phyloP scores from a whole-genome alignment of 208 protist genomes.

The Leishmania tropica region DNA sequence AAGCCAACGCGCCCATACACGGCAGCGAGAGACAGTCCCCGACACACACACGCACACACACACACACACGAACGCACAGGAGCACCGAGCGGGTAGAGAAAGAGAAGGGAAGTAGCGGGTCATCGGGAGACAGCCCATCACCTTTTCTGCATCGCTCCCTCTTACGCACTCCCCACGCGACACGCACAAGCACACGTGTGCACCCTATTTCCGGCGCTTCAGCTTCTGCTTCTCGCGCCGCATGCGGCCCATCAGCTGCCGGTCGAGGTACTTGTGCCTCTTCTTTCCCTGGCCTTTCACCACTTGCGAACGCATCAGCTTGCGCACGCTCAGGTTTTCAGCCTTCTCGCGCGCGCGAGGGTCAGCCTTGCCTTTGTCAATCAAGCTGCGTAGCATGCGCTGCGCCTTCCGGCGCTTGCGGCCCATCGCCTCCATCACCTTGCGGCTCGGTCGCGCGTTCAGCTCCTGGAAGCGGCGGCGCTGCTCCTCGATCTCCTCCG shows the following conservation, averaged over 20 bases:
- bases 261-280: slow-evolving; percentile 83
- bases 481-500: slow-evolving; percentile 93
- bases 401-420: slow-evolving; percentile 92
- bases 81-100: too few relatives aligned
- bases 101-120: too few relatives aligned
- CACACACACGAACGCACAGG: slow-evolving; percentile 2
- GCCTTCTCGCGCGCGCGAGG: slow-evolving; percentile 86
- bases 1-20: not conserved
- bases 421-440: slow-evolving; percentile 97
- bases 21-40: too few relatives aligned
- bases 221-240: slow-evolving; percentile 52
- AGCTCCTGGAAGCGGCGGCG: slow-evolving; percentile 90
- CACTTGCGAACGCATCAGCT: slow-evolving; percentile 87
- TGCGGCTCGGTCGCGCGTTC: slow-evolving; percentile 96
- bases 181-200: not conserved
- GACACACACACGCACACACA: slow-evolving; percentile 3
- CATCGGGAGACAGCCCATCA: too few relatives aligned
- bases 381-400: slow-evolving; percentile 84
- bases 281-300: slow-evolving; percentile 81
- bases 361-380: slow-evolving; percentile 91
- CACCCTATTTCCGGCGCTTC: slow-evolving; percentile 20
- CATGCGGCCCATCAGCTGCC: slow-evolving; percentile 77
- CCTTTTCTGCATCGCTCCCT: too few relatives aligned
- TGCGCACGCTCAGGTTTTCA: slow-evolving; percentile 72
- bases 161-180: too few relatives aligned